Base-by-base conservation (phyloP, 2,329 filamentous ascomycete species). In the Curvularia sp. region DNA sequence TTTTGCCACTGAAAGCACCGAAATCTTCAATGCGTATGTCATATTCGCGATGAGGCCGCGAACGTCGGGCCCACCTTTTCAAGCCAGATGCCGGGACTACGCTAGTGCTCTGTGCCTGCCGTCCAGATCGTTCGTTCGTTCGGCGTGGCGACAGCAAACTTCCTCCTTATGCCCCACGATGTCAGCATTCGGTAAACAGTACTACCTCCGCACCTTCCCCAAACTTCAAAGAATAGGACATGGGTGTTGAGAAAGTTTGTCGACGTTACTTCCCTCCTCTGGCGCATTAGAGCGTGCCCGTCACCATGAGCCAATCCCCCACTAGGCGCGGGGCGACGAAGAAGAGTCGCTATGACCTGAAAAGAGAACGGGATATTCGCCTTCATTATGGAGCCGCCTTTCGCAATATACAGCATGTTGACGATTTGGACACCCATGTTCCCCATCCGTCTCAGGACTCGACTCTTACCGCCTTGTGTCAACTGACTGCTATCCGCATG, bases 401-500 rank as follows among this genome's bases (percentile, higher is more conserved):
- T 47, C 66, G 63, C 44, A 60, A 70, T 20, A 63, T 73, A 13
- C 66, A 62, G 22, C 57, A 54, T 9, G 61, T 72, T n/a, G 60
- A 66, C 41, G 47, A 49, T 6, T 20, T 57, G 33, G 55, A 64
- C 10, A 38, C 52, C 18, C 63, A 71, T 58, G 42, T 56, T 13
- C 60, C 74, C 22, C 66, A 52, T 30, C 49, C 55, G 4, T 73
- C 70, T 13, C 52, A 47, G 4, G 74, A 77, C 53, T 64, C 72
- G 30, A 68, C 72, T 15, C 65, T 78, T 10, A 72, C 66, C 5
- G 73, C 74, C 26, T 68, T 77, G 48, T 73, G 69, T 22, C 77
- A 79, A 59, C 66, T 78, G 31, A 73, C 73, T 3, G 64, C 73
- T 2, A 62, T 77, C 30, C 70, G 75, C 15, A 66, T 78, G 41